Evolutionary conservation across 176 grass and related monocot genomes (phyloP).

Genomic region (Echinochloa phyllopogon): DNA sequence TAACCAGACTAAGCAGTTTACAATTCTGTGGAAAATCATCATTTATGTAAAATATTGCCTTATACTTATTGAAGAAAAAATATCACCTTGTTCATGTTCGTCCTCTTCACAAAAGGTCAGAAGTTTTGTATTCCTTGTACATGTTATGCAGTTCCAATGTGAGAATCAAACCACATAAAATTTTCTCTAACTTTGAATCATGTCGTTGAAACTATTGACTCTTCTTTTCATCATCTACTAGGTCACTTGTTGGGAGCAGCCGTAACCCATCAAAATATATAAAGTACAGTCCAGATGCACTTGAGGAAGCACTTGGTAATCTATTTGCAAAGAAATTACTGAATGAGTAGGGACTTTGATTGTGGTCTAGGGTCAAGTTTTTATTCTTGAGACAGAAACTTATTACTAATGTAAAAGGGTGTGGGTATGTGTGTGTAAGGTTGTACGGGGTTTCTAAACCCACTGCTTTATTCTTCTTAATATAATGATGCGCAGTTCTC

Average conservation of each 20-base stretch:
- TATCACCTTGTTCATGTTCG: not conserved
- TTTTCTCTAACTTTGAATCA: not conserved
- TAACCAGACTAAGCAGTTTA: not conserved
- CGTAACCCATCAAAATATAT: constrained; percentile 50
- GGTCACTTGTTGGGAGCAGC: constrained; percentile 56
- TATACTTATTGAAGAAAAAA: not conserved
- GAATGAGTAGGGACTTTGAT: constrained; percentile 3
- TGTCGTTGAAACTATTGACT: not conserved
- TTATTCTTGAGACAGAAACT: too few species aligned
- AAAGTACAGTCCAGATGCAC: constrained; percentile 55
- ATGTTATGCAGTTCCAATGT: not conserved
- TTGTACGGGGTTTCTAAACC: too few species aligned
- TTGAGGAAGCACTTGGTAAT: constrained; percentile 51
- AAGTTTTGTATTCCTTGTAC: not conserved
- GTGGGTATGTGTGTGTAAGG: too few species aligned
- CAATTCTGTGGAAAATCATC: not conserved
- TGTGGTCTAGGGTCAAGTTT: too few species aligned
- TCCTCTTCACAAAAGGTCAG: not conserved
- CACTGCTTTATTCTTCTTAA: too few species aligned
- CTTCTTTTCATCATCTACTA: constrained; percentile 37
- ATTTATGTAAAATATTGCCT: not conserved
- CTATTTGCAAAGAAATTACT: constrained; percentile 37
- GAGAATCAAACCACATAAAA: not conserved
- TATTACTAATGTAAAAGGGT: too few species aligned
- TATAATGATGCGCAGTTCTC: too few species aligned